phyloP scores from a whole-genome alignment of 2,329 filamentous ascomycete genomes.

The Talaromyces sp. region DNA sequence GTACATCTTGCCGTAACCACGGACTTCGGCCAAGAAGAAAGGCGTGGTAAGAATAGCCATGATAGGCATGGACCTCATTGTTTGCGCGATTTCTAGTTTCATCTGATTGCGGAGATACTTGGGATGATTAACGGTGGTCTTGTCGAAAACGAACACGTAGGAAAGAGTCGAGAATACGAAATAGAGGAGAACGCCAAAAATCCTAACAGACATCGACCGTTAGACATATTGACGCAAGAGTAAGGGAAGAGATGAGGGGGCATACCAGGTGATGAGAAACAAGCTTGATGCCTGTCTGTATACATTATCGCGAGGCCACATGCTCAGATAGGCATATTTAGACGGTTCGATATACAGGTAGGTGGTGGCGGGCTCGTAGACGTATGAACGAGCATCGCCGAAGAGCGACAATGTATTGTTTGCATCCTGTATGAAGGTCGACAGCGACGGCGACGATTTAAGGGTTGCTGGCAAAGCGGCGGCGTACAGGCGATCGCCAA shows the following conservation, averaged over 20 bases:
- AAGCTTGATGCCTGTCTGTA: conserved; percentile 69
- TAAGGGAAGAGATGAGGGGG: neutral
- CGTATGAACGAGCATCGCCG: conserved; percentile 39
- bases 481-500: conserved; percentile 77
- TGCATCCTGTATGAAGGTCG: conserved; percentile 47
- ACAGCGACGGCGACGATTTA: conserved; percentile 49
- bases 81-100: conserved; percentile 75
- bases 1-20: conserved; percentile 82
- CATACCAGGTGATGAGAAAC: conserved; percentile 79
- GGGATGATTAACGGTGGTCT: conserved; percentile 79
- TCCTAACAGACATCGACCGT: conserved; percentile 46
- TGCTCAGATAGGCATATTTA: conserved; percentile 72
- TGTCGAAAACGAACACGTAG: conserved; percentile 87
- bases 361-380: conserved; percentile 66
- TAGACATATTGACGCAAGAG: neutral
- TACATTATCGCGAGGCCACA: conserved; percentile 70
- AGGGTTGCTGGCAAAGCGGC: conserved; percentile 58
- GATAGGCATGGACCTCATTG: conserved; percentile 67
- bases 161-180: conserved; percentile 78
- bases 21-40: conserved; percentile 76
- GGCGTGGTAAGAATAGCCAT: conserved; percentile 79
- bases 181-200: conserved; percentile 81
- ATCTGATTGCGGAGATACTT: conserved; percentile 96
- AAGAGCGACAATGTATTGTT: conserved; percentile 54
- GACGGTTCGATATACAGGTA: conserved; percentile 66